A percentile compares a stretch with the other conserved stretches of the same genome.
Conservation (phyloP, 2,329 filamentous ascomycete genomes). For the Paecilomyces sp. region DNA sequence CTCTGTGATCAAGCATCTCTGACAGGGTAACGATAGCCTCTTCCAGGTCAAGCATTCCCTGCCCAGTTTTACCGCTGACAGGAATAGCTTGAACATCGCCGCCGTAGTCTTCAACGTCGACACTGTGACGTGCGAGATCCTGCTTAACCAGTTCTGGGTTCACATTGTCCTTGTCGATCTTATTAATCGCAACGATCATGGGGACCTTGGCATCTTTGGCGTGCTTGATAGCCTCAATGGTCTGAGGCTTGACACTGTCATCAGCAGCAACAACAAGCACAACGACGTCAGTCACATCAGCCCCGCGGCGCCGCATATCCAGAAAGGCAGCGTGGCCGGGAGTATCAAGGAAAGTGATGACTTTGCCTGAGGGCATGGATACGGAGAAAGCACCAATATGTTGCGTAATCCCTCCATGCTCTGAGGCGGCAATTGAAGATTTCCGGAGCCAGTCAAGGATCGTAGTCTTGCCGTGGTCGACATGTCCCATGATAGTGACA, state of each 20-base stretch:
- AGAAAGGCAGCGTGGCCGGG: slow-evolving; percentile 94
- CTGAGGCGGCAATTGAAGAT: slow-evolving; percentile 80
- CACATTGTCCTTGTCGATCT: slow-evolving; percentile 82
- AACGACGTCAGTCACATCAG: slow-evolving; percentile 94
- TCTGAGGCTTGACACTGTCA: slow-evolving; percentile 96
- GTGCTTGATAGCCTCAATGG: slow-evolving; percentile 91
- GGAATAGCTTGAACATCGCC: slow-evolving; percentile 88
- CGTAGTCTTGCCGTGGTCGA: slow-evolving; percentile 97
- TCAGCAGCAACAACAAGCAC: slow-evolving; percentile 93
- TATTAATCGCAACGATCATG: slow-evolving; percentile 97
- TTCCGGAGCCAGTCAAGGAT: slow-evolving; percentile 89
- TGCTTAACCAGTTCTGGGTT: slow-evolving; percentile 78
- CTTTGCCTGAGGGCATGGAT: slow-evolving; percentile 73
- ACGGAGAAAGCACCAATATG: slow-evolving; percentile 98
- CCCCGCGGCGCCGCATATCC: slow-evolving; percentile 90
- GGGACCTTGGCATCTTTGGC: slow-evolving; percentile 80
- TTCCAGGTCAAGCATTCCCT: slow-evolving; percentile 85
- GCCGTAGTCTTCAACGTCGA: slow-evolving; percentile 91
- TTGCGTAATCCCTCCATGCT: slow-evolving; percentile 96
- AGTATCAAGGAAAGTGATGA: slow-evolving; percentile 94
- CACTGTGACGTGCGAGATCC: slow-evolving; percentile 73
- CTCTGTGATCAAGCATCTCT: slow-evolving; percentile 84
- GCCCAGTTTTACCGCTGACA: slow-evolving; percentile 88
- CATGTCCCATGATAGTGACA: slow-evolving; percentile 98
- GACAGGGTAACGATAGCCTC: slow-evolving; percentile 81